Percentiles rank a stretch among this genome's conserved stretches.
Evolutionary conservation across 192 early-diverging fungal species (phyloP).

Genomic region (Gaertneriomyces semiglobifer): DNA sequence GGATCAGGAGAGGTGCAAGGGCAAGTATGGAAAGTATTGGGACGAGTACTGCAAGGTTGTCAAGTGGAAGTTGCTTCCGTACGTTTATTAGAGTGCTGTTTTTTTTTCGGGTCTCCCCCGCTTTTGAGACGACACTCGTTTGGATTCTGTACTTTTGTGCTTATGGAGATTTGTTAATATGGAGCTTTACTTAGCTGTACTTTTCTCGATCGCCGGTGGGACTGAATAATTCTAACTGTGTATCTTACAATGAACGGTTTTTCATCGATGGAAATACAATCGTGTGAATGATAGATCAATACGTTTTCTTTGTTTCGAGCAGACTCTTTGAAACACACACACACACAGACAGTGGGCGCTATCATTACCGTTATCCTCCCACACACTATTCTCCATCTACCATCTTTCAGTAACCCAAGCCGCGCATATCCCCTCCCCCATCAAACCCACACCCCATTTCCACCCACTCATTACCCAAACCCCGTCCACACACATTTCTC

Average conservation of each 20-base stretch:
- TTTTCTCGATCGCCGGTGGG: too few relatives aligned
- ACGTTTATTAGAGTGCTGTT: conserved; percentile 27
- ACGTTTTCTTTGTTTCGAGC: too few relatives aligned
- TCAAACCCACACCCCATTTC: background rate
- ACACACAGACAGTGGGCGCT: background rate
- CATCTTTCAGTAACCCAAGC: background rate
- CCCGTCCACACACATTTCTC: background rate
- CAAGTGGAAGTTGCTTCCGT: conserved; percentile 54
- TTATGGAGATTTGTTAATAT: too few relatives aligned
- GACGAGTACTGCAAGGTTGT: conserved; percentile 63
- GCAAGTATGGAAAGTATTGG: conserved; percentile 84
- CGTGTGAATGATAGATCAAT: too few relatives aligned
- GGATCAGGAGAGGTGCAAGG: conserved; percentile 67
- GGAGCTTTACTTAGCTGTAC: too few relatives aligned
- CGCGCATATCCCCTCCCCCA: too few relatives aligned
- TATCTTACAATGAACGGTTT: too few relatives aligned
- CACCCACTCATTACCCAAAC: background rate
- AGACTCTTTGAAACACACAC: background rate
- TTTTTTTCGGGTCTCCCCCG: too few relatives aligned
- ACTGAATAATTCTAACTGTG: too few relatives aligned
- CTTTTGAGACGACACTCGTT: too few relatives aligned
- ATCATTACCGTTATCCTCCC: background rate
- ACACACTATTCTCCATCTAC: background rate
- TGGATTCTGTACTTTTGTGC: too few relatives aligned
- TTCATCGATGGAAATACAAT: too few relatives aligned